Evolutionary conservation across 2,329 filamentous ascomycete species (phyloP).

Genomic region (Ophiostoma perfectum): DNA sequence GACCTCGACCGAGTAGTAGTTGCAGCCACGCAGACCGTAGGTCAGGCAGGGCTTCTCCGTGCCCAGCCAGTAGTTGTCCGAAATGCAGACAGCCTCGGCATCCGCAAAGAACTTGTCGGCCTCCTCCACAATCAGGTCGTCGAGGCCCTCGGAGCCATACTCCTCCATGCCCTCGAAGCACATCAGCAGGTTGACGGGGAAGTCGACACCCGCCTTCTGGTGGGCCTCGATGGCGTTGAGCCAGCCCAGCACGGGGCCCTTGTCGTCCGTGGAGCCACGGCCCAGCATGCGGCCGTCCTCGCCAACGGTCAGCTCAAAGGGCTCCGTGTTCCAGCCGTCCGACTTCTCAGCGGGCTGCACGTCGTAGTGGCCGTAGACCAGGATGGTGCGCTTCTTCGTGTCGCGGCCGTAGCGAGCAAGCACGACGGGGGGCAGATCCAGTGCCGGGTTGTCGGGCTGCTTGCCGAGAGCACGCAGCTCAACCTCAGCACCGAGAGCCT

Average conservation of each 20-base stretch:
- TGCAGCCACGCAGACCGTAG: conserved; percentile 93
- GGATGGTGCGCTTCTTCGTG: conserved; percentile 85
- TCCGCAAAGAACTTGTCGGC: conserved; percentile 94
- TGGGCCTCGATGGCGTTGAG: conserved; percentile 97
- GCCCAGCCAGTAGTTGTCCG: conserved; percentile 99
- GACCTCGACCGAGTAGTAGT: conserved; percentile 92
- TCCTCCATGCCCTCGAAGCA: conserved; percentile 99
- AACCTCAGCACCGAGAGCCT: conserved; percentile 76
- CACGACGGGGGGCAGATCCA: conserved; percentile 88
- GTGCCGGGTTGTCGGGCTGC: conserved; percentile 83
- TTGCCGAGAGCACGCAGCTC: conserved; percentile 83
- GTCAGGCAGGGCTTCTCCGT: conserved; percentile 98
- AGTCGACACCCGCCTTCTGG: conserved; percentile 87
- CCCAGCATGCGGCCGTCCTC: conserved; percentile 94
- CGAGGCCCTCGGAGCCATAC: conserved; percentile 92
- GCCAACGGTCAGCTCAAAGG: conserved; percentile 82
- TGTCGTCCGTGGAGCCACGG: conserved; percentile 93
- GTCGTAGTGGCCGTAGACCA: conserved; percentile 98
- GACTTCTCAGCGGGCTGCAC: conserved; percentile 91
- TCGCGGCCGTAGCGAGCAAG: conserved; percentile 90
- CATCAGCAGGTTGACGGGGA: conserved; percentile 97
- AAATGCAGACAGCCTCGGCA: conserved; percentile 94
- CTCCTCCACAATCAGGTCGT: conserved; percentile 88
- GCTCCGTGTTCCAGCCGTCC: conserved; percentile 94
- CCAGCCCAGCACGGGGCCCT: conserved; percentile 96